These are phyloP conservation scores for Fusarium brevicatenulatum DNA, from an alignment of 2,329 filamentous ascomycete species.

Conservation along the genomic window DNA sequence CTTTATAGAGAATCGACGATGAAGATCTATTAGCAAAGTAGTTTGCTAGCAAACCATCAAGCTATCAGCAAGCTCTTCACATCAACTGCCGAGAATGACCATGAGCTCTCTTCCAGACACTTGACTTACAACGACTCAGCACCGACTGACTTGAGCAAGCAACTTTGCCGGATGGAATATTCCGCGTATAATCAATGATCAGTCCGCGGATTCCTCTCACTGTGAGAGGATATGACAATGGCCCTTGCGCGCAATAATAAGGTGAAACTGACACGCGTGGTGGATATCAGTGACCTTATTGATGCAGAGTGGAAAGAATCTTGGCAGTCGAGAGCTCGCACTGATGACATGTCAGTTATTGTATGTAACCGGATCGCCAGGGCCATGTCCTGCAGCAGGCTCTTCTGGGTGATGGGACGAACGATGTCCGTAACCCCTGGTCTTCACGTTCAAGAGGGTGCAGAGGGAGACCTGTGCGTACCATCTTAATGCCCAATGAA, in stretches of 20 bases:
- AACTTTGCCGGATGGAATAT: accelerated
- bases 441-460: not conserved
- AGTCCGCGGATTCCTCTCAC: not conserved
- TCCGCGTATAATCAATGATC: not conserved
- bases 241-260: not conserved
- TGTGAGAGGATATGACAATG: not conserved
- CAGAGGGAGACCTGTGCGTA: not conserved
- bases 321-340: not conserved
- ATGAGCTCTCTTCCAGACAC: no score
- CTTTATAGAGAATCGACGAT: not conserved
- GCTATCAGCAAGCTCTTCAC: not conserved
- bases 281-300: no score
- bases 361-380: not conserved
- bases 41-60: not conserved
- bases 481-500: not conserved
- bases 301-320: not conserved
- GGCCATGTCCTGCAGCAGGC: not conserved
- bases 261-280: not conserved
- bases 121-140: not conserved
- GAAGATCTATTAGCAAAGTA: accelerated
- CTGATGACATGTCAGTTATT: not conserved
- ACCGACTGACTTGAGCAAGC: accelerated
- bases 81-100: not conserved
- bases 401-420: not conserved
- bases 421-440: no score